Evolutionary conservation across 352 stramenopile species (phyloP), one percentile per base, ranked within the genome.

Genomic region (Phytophthora aleatoria): DNA sequence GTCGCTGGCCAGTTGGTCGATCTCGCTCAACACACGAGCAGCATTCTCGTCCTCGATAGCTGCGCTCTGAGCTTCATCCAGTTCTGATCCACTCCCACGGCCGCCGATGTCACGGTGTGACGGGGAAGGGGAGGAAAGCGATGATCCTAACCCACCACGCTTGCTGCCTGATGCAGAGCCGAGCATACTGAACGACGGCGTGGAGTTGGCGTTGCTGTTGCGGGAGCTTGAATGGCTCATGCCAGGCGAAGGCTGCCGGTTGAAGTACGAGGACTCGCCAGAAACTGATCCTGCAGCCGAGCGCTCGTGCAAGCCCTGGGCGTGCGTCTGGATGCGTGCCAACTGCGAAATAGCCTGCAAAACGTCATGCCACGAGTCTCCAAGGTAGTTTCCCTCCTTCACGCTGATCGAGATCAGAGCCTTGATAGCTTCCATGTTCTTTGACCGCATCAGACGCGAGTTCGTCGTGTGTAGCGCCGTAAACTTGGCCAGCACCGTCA

Each of bases 401-500:
- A 99, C 86, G 8, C 96, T 97, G 70, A 99, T 97, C 10, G 86
- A 97, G 16, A 99, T 89, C 3, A 99, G 77, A 43, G 97, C 96
- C 57, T 97, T 93, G 71, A 99, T 98, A 38, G 95, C 97, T 50
- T 98, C 95, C 57, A 99, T 97, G 76, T 99, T 97, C 79, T 99
- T 99, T 13, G 85, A 83, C 16, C 96, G 95, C 86, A 99, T 96
- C 55, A 98, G 81, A 30, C 88, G 79, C 5, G 96, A 97, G 10
- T 95, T 90, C 1, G 94, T 96, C 9, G 79, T 91, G 54, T 98
- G 92, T 1, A 99, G 78, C 13, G 93, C 92, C 0, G 97, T 99
- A 66, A 99, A 99, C 64, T 99, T 98, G 24, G 89, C 83, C 27
- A 99, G 72, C 42, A 98, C 96, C 35, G 97, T 98, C 31, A 99